Evolutionary conservation across 257 asterid genomes (phyloP).

Genomic region (Nicotiana attenuata): DNA sequence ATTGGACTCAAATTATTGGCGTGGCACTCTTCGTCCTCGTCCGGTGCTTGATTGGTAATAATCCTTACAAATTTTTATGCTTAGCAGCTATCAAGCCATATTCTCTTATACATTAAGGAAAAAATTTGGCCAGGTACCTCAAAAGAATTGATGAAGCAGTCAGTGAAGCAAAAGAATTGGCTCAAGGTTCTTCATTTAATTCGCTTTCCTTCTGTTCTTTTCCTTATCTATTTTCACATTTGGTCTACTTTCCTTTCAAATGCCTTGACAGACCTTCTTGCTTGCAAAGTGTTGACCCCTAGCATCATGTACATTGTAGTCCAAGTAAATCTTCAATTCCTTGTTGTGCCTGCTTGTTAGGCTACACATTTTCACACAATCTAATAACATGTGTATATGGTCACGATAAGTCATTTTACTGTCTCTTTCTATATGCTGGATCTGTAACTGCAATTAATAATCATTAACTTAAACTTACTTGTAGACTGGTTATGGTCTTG

Average conservation of each 20-base stretch:
- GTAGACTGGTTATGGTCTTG: neutral
- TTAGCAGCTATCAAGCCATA: neutral
- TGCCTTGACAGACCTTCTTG: too few relatives aligned
- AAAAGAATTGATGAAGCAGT: constrained; percentile 72
- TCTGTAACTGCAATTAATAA: neutral
- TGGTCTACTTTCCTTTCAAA: too few relatives aligned
- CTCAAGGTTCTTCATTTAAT: constrained; percentile 41
- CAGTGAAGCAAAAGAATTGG: constrained; percentile 65
- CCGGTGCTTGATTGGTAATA: constrained; percentile 88
- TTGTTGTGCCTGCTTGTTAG: neutral
- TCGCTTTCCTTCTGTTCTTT: too few relatives aligned
- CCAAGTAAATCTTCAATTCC: neutral
- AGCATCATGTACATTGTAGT: too few relatives aligned
- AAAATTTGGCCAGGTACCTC: constrained; percentile 50
- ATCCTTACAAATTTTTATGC: neutral
- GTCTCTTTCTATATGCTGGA: neutral
- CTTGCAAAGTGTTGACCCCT: too few relatives aligned
- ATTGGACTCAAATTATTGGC: constrained; percentile 79
- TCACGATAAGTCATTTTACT: neutral
- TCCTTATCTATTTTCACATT: too few relatives aligned
- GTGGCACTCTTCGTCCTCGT: constrained; percentile 82
- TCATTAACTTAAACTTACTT: neutral
- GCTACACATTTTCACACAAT: neutral
- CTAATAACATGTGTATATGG: neutral
- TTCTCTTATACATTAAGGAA: neutral